A percentile compares a stretch with the other conserved stretches of the same genome.
Conservation (phyloP, 352 stramenopile genomes). For the Globisporangium yorkense region DNA sequence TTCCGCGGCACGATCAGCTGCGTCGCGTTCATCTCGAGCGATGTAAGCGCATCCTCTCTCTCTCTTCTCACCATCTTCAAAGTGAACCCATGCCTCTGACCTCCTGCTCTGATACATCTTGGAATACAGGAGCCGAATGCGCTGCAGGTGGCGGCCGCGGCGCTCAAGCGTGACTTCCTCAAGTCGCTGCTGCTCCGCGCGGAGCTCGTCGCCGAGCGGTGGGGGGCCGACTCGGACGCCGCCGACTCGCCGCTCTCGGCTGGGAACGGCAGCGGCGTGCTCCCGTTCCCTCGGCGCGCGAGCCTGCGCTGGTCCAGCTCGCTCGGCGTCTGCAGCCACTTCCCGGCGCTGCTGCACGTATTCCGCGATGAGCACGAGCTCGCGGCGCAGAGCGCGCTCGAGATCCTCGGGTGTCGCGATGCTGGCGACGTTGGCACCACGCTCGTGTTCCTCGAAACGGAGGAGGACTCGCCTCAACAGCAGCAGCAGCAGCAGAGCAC, state of each 20-base stretch:
- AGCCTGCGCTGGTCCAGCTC: constrained; percentile 33
- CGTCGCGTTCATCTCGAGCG: constrained; percentile 38
- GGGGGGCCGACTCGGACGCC: not conserved
- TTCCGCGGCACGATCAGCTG: constrained; percentile 48
- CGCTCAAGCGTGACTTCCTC: constrained; percentile 64
- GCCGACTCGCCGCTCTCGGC: constrained; percentile 14
- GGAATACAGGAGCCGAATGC: constrained; percentile 18
- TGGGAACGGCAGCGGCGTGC: constrained; percentile 18
- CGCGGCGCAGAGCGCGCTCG: constrained; percentile 45
- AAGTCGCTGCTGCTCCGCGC: constrained; percentile 56
- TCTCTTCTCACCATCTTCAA: not conserved
- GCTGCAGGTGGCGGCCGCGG: constrained; percentile 29
- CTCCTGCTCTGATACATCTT: not conserved
- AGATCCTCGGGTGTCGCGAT: constrained; percentile 34
- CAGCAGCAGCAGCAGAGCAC: constrained; percentile 8
- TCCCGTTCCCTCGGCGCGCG: constrained; percentile 39
- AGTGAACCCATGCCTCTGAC: not conserved
- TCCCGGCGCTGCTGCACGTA: constrained; percentile 36
- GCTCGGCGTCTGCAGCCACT: constrained; percentile 7
- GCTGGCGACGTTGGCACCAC: constrained; percentile 7
- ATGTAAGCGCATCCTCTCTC: constrained; percentile 9
- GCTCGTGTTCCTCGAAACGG: constrained; percentile 12
- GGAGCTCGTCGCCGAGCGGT: constrained; percentile 38
- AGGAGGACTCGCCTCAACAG: constrained; percentile 2
- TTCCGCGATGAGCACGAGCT: constrained; percentile 29